A percentile compares a stretch with the other conserved stretches of the same genome.
Conservation (phyloP, 169 alveolate species). For the Plasmodium chabaudi region DNA sequence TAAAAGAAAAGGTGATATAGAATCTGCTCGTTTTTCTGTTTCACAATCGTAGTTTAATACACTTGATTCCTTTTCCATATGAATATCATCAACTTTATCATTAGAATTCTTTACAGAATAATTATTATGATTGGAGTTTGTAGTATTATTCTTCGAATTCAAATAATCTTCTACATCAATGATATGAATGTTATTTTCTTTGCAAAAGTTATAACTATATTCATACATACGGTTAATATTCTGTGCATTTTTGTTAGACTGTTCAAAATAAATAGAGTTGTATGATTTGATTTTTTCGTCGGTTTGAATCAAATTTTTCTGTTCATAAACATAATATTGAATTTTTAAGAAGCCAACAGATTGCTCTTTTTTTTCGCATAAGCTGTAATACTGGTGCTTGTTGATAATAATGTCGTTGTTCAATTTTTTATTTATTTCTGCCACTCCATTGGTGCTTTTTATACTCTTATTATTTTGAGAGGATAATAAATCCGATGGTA, state of each 20-base stretch:
- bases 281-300: conserved; percentile 1
- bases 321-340: conserved; percentile 53
- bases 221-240: conserved; percentile 19
- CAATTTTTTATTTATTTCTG: background rate
- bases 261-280: too few relatives aligned
- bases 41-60: too few relatives aligned
- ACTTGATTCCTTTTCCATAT: background rate
- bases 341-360: conserved; percentile 28
- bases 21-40: background rate
- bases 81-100: background rate
- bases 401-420: conserved; percentile 10
- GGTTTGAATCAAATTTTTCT: conserved; percentile 5
- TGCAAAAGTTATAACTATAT: conserved; percentile 50
- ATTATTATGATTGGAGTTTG: background rate
- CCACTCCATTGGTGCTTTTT: background rate
- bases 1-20: background rate
- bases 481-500: background rate
- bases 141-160: background rate
- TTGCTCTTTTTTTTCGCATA: conserved; percentile 11
- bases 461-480: background rate
- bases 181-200: conserved; percentile 24
- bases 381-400: conserved; percentile 18
- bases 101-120: background rate
- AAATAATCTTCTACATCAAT: conserved; percentile 7
- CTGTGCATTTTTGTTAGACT: too few relatives aligned